Percentiles rank a stretch among this genome's conserved stretches.
phyloP scores from a whole-genome alignment of 2,329 filamentous ascomycete species.

The Samsoniella hepiali region DNA sequence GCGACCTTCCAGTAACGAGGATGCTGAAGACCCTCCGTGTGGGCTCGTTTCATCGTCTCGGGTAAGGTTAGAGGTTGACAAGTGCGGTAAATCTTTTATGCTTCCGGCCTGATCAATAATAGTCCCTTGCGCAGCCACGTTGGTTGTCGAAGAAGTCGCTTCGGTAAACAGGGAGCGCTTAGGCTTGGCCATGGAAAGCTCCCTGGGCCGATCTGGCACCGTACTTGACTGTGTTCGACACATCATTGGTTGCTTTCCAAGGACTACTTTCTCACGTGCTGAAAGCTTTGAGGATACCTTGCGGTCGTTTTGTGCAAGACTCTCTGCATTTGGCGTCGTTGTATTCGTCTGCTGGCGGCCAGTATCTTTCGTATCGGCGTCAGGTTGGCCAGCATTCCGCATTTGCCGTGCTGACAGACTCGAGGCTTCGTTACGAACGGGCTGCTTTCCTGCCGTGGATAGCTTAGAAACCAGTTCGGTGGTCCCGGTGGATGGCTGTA shows the following conservation, averaged over 20 bases:
- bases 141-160: conserved; percentile 40
- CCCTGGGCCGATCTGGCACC: conserved; percentile 20
- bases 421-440: background rate
- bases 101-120: conserved; percentile 41
- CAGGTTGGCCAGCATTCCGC: background rate
- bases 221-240: conserved; percentile 27
- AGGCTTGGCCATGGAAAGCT: conserved; percentile 21
- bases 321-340: background rate
- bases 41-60: conserved; percentile 11
- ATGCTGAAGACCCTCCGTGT: conserved; percentile 16
- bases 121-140: conserved; percentile 41
- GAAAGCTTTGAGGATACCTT: background rate
- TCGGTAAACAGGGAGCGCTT: conserved; percentile 32
- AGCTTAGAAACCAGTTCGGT: background rate
- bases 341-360: background rate
- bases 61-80: background rate
- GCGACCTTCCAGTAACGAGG: conserved; percentile 34
- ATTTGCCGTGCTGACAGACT: background rate
- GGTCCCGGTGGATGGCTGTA: background rate
- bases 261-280: background rate
- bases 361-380: background rate
- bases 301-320: background rate
- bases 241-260: conserved; percentile 22
- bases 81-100: conserved; percentile 10
- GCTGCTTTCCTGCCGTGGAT: background rate